Base-by-base conservation (phyloP, 495 filamentous ascomycete genomes). In the Cercophora sp. region DNA sequence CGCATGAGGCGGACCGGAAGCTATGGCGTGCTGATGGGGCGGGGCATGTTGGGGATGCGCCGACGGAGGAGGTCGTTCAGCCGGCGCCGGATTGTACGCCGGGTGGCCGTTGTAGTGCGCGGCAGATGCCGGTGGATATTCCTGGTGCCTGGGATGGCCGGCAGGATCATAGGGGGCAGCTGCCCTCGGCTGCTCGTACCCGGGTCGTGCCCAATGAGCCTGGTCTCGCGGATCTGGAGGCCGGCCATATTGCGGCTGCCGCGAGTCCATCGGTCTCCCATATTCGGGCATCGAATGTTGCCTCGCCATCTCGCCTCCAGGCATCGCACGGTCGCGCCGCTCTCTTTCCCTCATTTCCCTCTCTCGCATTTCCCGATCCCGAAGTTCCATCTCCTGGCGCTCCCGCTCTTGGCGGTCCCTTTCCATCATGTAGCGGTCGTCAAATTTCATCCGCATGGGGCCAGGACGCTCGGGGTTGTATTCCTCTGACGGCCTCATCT, bases 401-500 rank as follows among this genome's bases (percentile, higher is more conserved):
- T 73, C 64, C 26, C 61, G 53, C 16, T 70, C 64, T 46, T 65
- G 61, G 2, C 67, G 62, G 37, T 73, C 72, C 23, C 69, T 40
- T 23, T 73, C 65, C 32, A 64, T 34, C 53, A 69, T 56, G 56
- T 66, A 57, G 56, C 56, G 55, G 29, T 72, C 66, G 37, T 71
- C 52, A 48, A 69, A 63, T 48, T 76, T 66, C 3, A 65, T 65
- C 34, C 70, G 62, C 18, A 73, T 67, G 0, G 69, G 68, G 10
- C 75, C 65, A n/a, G n/a, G n/a, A n/a, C n/a, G n/a, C 34, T 77
- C 75, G 0, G 70, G 69, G 57, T 76, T 78, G 63, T 76, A 79
- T 61, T 75, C 70, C 25, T 60, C 59, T 1, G 56, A 50, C 3
- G 46, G 55, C 16, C 58, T 40, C 8, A 59, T 39, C 24, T 76